Base-by-base conservation (phyloP, 1,139 yeast species). In the Scheffersomyces cryptocercus region DNA sequence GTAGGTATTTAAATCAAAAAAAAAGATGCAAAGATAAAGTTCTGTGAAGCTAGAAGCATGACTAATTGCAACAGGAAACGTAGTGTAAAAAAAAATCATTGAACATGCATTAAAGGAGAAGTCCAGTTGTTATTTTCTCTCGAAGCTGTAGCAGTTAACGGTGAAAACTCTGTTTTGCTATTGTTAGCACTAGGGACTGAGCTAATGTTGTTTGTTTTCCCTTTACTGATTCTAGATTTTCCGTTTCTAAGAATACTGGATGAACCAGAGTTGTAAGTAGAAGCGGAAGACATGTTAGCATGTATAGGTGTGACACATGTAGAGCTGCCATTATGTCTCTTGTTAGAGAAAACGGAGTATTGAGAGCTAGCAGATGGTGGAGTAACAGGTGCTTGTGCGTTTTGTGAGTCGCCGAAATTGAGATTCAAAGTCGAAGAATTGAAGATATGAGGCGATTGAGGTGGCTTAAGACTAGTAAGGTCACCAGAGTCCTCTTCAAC, bases 281-380 rank as follows among this genome's bases (percentile, higher is more conserved):
- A 26, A 11, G 39, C 37, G 7, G 42, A 39, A 6, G 45, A 36
- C 15, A 31, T 31, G 31, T 36, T 40, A 29, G 56, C 51, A 47
- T 61, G 60, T 29, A 62, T 56, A 12, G 72, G 72, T 3, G 70
- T 65, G 15, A 58, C 63, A 45, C 64, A 64, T 20, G 55, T 58
- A 29, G 69, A 62, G 37, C 51, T 51, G 35, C 50, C 43, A 28
- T 31, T 48, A 47, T 44, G 51, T 46, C 65, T 58, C 49, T 59
- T 59, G 47, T 60, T 62, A 11, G 75, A 70, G 46, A 70, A 70
- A 9, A 70, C 64, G 28, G 73, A 68, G 43, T 67, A 63, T 52
- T 68, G 75, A 3, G 75, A 69, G 13, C 71, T 65, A 15, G 75
- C 75, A 37, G 72, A 68, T 28, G 76, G 76, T 16, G 76, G 76